These are phyloP conservation scores for Setomelanomma holmii DNA, from an alignment of 2,329 filamentous ascomycete species.

Conservation along the genomic window DNA sequence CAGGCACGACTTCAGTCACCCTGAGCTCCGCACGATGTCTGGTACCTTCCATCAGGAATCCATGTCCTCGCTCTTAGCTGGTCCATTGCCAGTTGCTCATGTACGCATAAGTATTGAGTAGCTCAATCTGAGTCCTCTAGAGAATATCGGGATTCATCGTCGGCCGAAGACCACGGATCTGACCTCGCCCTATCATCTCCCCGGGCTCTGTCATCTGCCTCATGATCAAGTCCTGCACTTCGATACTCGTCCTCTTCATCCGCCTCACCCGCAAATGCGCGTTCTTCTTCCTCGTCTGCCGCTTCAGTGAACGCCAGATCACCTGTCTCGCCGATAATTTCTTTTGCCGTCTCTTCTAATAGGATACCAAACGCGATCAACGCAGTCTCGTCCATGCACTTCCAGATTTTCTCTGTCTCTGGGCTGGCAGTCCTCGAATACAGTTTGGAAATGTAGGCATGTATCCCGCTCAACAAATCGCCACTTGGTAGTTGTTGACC, in stretches of 20 bases:
- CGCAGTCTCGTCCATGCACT: slow-evolving; percentile 79
- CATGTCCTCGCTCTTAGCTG: background rate
- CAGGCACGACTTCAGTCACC: slow-evolving; percentile 13
- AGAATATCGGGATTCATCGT: slow-evolving; percentile 13
- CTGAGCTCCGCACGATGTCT: too few species aligned
- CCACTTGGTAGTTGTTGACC: slow-evolving; percentile 67
- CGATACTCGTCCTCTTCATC: slow-evolving; percentile 3
- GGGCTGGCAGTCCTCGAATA: slow-evolving; percentile 55
- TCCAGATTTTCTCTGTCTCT: slow-evolving; percentile 49
- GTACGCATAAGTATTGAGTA: background rate
- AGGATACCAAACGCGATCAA: slow-evolving; percentile 77
- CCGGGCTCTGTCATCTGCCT: background rate
- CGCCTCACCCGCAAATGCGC: slow-evolving; percentile 1
- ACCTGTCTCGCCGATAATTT: slow-evolving; percentile 68
- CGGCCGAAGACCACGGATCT: slow-evolving; percentile 6
- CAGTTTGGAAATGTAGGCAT: slow-evolving; percentile 71
- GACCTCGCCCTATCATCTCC: background rate
- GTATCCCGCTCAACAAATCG: slow-evolving; percentile 72
- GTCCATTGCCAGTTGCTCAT: background rate
- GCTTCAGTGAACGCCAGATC: slow-evolving; percentile 75
- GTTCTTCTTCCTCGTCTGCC: slow-evolving; percentile 36
- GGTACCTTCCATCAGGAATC: background rate
- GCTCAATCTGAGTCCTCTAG: slow-evolving; percentile 18
- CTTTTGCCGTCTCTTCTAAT: slow-evolving; percentile 72
- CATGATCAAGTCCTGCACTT: too few species aligned